These are phyloP conservation scores for Stephania yunnanensis DNA, from an alignment of 164 flowering plant species.

Conservation along the genomic window DNA sequence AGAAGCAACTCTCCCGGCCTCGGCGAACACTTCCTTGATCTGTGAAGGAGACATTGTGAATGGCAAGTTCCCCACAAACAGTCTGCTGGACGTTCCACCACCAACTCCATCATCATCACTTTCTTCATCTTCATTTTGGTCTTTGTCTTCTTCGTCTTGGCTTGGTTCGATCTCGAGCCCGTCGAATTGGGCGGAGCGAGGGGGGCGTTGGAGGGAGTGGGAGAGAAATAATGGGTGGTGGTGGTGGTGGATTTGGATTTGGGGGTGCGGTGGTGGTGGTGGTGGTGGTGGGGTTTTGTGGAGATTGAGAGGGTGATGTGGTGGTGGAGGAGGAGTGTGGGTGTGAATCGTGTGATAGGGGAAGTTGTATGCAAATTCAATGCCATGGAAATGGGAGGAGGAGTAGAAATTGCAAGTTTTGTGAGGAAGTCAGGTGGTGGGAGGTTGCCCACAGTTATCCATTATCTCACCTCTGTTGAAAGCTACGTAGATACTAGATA, in stretches of 20 bases:
- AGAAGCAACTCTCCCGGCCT: slow-evolving; percentile 59
- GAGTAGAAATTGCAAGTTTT: too few species aligned
- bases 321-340: too few species aligned
- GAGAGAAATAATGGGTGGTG: slow-evolving; percentile 7
- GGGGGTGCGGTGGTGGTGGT: slow-evolving; percentile 2
- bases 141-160: slow-evolving; percentile 16
- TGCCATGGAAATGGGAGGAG: too few species aligned
- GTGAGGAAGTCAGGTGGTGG: too few species aligned
- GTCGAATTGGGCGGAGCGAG: slow-evolving; percentile 16
- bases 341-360: too few species aligned
- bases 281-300: neutral
- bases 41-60: slow-evolving; percentile 57
- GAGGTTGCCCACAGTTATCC: too few species aligned
- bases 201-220: slow-evolving; percentile 5
- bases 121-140: slow-evolving; percentile 24
- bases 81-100: slow-evolving; percentile 28
- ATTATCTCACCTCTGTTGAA: too few species aligned
- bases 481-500: too few species aligned
- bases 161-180: slow-evolving; percentile 11
- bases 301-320: too few species aligned
- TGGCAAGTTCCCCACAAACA: slow-evolving; percentile 82
- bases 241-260: slow-evolving; percentile 15
- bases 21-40: slow-evolving; percentile 49
- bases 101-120: slow-evolving; percentile 10
- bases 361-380: too few species aligned